A percentile compares a stretch with the other conserved stretches of the same genome.
phyloP scores from a whole-genome alignment of 164 flowering plant species.

The Akebia trifoliata region DNA sequence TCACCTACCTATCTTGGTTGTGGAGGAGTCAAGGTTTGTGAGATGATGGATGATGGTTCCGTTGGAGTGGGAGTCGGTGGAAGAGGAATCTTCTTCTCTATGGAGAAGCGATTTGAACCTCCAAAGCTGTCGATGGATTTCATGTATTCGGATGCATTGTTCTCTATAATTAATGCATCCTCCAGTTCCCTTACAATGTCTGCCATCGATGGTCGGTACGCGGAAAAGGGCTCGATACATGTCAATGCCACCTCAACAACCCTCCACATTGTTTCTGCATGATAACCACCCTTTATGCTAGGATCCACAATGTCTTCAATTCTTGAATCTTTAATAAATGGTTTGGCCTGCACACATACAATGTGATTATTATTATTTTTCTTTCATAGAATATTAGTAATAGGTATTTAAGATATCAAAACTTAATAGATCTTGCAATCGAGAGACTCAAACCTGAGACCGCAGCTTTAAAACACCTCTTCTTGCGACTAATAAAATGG shows the following conservation, averaged over 20 bases:
- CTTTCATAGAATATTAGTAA: neutral
- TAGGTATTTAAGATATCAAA: neutral
- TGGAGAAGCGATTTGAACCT: slow-evolving; percentile 49
- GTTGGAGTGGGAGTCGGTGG: slow-evolving; percentile 33
- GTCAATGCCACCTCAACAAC: slow-evolving; percentile 68
- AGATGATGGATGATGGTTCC: slow-evolving; percentile 39
- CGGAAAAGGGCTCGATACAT: slow-evolving; percentile 61
- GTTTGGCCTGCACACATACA: slow-evolving; percentile 48
- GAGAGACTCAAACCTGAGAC: neutral
- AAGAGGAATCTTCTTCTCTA: slow-evolving; percentile 38
- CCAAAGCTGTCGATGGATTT: slow-evolving; percentile 71
- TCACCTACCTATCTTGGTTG: slow-evolving; percentile 40
- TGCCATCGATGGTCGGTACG: slow-evolving; percentile 60
- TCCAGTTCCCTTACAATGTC: slow-evolving; percentile 79
- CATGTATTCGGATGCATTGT: slow-evolving; percentile 81
- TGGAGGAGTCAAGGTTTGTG: slow-evolving; percentile 42
- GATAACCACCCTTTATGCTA: slow-evolving; percentile 59
- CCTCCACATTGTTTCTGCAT: slow-evolving; percentile 79
- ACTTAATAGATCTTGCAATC: neutral
- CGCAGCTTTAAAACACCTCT: neutral
- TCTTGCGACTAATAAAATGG: neutral
- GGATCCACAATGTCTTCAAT: slow-evolving; percentile 75
- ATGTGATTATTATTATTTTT: neutral
- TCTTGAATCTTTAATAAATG: slow-evolving; percentile 49
- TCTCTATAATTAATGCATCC: slow-evolving; percentile 80